A percentile compares a stretch with the other conserved stretches of the same genome.
These are phyloP conservation scores for Yarrowia sp. DNA, from an alignment of 805 yeast species.

Conservation along the genomic window DNA sequence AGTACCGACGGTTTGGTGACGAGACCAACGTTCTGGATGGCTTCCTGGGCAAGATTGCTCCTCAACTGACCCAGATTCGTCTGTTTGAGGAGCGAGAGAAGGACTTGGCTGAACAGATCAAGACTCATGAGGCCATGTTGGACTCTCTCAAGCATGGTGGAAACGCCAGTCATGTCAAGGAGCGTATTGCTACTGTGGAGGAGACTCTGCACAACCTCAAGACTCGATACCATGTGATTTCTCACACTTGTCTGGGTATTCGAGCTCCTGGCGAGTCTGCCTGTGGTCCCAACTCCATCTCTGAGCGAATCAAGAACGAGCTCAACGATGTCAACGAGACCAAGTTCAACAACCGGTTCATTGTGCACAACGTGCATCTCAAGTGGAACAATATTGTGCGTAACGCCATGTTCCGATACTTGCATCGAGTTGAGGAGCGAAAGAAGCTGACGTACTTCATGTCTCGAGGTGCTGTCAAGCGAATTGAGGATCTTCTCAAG, in stretches of 20 bases:
- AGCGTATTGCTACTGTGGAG: constrained; percentile 29
- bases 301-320: constrained; percentile 18
- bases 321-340: constrained; percentile 23
- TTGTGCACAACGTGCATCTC: constrained; percentile 67
- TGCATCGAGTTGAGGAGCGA: constrained; percentile 49
- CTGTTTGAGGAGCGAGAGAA: constrained; percentile 35
- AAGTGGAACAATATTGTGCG: constrained; percentile 76
- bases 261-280: constrained; percentile 23
- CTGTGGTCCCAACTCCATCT: constrained; percentile 5
- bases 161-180: constrained; percentile 32
- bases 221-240: constrained; percentile 28
- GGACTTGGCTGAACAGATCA: constrained; percentile 38
- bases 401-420: constrained; percentile 59
- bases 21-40: constrained; percentile 61
- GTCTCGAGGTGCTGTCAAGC: constrained; percentile 50
- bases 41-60: constrained; percentile 40
- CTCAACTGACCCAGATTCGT: constrained; percentile 35
- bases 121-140: constrained; percentile 37
- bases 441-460: constrained; percentile 46
- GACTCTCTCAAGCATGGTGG: constrained; percentile 36
- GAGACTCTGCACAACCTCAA: constrained; percentile 30
- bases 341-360: constrained; percentile 63
- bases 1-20: constrained; percentile 49
- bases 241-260: neutral
- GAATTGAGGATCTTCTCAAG: constrained; percentile 51